A percentile compares a stretch with the other conserved stretches of the same genome.
phyloP scores from a whole-genome alignment of 2,329 filamentous ascomycete genomes.

The Monosporascus ibericus region DNA sequence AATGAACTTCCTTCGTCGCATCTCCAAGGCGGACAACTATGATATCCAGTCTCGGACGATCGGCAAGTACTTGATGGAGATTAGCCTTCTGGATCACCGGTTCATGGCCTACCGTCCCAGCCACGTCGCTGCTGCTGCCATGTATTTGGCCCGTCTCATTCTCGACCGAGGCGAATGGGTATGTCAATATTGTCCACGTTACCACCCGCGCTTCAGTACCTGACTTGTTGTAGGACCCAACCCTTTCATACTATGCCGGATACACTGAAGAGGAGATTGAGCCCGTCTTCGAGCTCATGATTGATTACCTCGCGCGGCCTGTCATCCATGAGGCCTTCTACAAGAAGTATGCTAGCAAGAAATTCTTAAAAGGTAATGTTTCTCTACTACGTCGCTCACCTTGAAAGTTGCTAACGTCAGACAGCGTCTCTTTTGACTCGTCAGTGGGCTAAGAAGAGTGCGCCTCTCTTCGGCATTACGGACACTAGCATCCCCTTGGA shows the following conservation, averaged over 20 bases:
- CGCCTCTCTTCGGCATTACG: slow-evolving; percentile 47
- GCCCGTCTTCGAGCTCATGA: slow-evolving; percentile 88
- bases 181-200: slow-evolving; percentile 31
- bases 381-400: slow-evolving; percentile 17
- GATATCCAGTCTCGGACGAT: slow-evolving; percentile 96
- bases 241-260: slow-evolving; percentile 82
- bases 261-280: slow-evolving; percentile 91
- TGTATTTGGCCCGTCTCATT: slow-evolving; percentile 90
- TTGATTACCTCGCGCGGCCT: slow-evolving; percentile 89
- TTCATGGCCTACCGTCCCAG: slow-evolving; percentile 89
- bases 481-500: slow-evolving; percentile 46
- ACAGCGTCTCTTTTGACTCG: slow-evolving; percentile 85
- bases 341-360: slow-evolving; percentile 99
- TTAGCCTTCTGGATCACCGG: slow-evolving; percentile 88
- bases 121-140: slow-evolving; percentile 83
- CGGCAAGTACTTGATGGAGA: slow-evolving; percentile 96
- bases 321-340: slow-evolving; percentile 96
- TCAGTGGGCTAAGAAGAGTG: slow-evolving; percentile 86
- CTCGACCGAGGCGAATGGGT: slow-evolving; percentile 90
- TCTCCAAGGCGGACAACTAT: slow-evolving; percentile 99
- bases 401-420: slow-evolving; percentile 15
- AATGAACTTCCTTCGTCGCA: slow-evolving; percentile 98
- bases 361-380: slow-evolving; percentile 88
- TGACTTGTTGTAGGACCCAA: slow-evolving; percentile 59
- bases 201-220: slow-evolving; percentile 10